Base-by-base conservation (phyloP, 1,139 yeast genomes). In the Geotrichum reessii region DNA sequence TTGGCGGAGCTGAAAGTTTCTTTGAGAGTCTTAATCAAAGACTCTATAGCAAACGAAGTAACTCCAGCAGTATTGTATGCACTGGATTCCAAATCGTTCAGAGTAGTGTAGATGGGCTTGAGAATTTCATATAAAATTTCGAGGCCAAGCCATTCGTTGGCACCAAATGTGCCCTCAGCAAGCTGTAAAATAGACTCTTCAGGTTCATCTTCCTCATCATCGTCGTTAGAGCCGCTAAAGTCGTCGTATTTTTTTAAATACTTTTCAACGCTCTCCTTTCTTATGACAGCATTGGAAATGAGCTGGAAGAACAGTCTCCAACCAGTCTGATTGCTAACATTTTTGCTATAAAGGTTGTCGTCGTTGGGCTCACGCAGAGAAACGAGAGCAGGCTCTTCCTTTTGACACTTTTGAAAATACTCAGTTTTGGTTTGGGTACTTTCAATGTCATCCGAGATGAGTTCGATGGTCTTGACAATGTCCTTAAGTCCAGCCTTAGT, bases 51-150 rank as follows among this genome's bases (percentile, higher is more conserved):
- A 59, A 59, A 59, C 12, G 62, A 56, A 7, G 62, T 59, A 11
- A 59, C 62, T 5, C 62, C 62, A 5, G 60, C 62, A 6, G 62
- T 59, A 48, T 59, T 58, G 53, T 59, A 59, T 11, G 60, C 57
- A 31, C 58, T 56, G 22, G 59, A 57, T 37, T 59, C 57, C 28
- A 59, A 22, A 25, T 59, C 62, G 27, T 52, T 54, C 14, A 59
- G 50, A 17, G 62, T 57, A 9, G 59, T 57, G 48, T 57, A 59
- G 12, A 59, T 50, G 19, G 62, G 62, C 50, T 51, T 47, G n/a
- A 59, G 44, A 46, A 55, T 46, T n/a, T 50, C 55, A 33, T 52
- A 33, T 14, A 59, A n/a, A n/a, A 57, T 50, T n/a, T 46, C 54
- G 11, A 57, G 28, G 9, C 59, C 59, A 31, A 55, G 54, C 59